Conservation (phyloP, 352 stramenopile genomes). For the Pythium myriotylum region DNA sequence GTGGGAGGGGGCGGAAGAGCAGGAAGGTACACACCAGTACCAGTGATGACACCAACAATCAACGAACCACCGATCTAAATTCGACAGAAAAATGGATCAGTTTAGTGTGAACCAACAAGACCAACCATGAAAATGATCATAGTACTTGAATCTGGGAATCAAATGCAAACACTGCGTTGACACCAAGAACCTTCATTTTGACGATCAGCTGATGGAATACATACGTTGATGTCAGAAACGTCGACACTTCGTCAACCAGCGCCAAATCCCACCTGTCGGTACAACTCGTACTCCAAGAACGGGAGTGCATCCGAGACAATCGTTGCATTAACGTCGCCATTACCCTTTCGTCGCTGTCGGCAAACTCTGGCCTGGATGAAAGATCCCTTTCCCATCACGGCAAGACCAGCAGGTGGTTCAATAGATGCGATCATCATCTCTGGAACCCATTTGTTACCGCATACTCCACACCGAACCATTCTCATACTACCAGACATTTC, state of each 20-base stretch:
- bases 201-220: conserved; percentile 60
- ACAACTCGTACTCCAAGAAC: conserved; percentile 98
- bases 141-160: conserved; percentile 89
- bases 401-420: conserved; percentile 74
- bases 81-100: too few species aligned
- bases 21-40: conserved; percentile 92
- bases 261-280: conserved; percentile 98
- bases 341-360: conserved; percentile 89
- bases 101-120: too few species aligned
- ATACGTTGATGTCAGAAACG: too few species aligned
- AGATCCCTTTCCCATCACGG: conserved; percentile 90
- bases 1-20: conserved; percentile 93
- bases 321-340: conserved; percentile 94
- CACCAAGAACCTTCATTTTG: conserved; percentile 93
- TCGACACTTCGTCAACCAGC: too few species aligned
- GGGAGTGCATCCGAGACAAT: conserved; percentile 96
- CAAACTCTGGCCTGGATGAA: conserved; percentile 97
- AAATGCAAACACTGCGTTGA: conserved; percentile 97
- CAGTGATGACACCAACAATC: conserved; percentile 90
- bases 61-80: conserved; percentile 80
- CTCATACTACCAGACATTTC: conserved; percentile 81
- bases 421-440: conserved; percentile 94
- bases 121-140: too few species aligned
- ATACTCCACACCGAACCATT: conserved; percentile 95
- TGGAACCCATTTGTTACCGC: conserved; percentile 98